Conservation (phyloP, 352 stramenopile genomes). For the Pythium apleroticum region DNA sequence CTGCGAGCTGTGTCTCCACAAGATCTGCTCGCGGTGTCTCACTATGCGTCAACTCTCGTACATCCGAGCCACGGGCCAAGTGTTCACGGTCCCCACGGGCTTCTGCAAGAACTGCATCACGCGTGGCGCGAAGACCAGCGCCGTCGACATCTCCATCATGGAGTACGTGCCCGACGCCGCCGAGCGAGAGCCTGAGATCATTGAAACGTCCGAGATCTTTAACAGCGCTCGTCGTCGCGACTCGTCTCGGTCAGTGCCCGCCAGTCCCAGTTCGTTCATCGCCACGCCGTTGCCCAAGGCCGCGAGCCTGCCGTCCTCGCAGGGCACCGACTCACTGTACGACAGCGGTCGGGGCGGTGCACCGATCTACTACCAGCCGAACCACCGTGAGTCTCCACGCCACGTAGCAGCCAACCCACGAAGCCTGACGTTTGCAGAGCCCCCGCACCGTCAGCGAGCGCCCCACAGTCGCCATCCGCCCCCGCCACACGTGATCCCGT, state of each 20-base stretch:
- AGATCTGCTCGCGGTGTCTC: slow-evolving; percentile 34
- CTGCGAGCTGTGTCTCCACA: slow-evolving; percentile 29
- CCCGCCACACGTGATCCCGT: slow-evolving; percentile 3
- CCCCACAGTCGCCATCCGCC: neutral
- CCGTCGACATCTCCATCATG: slow-evolving; percentile 25
- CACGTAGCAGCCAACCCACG: neutral
- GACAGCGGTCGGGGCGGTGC: slow-evolving; percentile 9
- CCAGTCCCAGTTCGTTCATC: slow-evolving; percentile 3
- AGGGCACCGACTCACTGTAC: slow-evolving; percentile 8
- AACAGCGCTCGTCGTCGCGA: slow-evolving; percentile 1
- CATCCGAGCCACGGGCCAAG: slow-evolving; percentile 15
- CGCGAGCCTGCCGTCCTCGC: neutral
- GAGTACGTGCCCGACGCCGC: slow-evolving; percentile 25
- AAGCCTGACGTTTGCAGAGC: neutral
- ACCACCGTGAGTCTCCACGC: neutral
- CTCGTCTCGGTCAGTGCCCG: slow-evolving; percentile 2
- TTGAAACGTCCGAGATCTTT: slow-evolving; percentile 23
- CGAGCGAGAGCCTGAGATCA: slow-evolving; percentile 13
- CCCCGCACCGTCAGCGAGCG: neutral
- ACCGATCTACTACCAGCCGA: neutral
- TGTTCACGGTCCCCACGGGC: slow-evolving; percentile 22
- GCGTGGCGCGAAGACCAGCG: slow-evolving; percentile 21
- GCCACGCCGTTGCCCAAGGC: neutral
- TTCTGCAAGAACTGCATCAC: slow-evolving; percentile 40
- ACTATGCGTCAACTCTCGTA: slow-evolving; percentile 30